These are phyloP conservation scores for Synchytrium microbalum DNA, from an alignment of 371 early-diverging fungal species.

Conservation along the genomic window DNA sequence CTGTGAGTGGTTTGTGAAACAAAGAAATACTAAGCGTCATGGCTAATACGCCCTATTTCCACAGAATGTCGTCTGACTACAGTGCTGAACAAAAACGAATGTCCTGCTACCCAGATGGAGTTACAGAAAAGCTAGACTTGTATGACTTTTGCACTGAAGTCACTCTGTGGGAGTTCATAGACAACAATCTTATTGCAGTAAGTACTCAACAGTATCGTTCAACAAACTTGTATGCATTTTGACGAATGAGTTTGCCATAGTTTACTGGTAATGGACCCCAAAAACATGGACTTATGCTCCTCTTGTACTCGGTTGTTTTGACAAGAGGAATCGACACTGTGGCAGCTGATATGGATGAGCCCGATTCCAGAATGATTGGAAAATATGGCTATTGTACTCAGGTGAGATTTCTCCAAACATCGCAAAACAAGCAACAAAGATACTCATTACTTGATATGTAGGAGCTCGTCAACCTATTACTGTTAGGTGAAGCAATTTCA, in stretches of 20 bases:
- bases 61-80: slow-evolving; percentile 18
- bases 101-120: slow-evolving; percentile 14
- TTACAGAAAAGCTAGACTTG: slow-evolving; percentile 27
- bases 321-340: slow-evolving; percentile 26
- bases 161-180: slow-evolving; percentile 10
- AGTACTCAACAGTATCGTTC: not conserved
- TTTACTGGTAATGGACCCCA: slow-evolving; percentile 22
- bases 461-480: slow-evolving; percentile 38
- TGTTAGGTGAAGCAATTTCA: slow-evolving; percentile 35
- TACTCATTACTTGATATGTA: not conserved
- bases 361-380: slow-evolving; percentile 28
- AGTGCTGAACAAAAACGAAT: slow-evolving; percentile 6
- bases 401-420: slow-evolving; percentile 8
- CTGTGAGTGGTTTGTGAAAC: slow-evolving; percentile 10
- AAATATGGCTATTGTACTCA: slow-evolving; percentile 42
- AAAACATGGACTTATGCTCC: slow-evolving; percentile 29
- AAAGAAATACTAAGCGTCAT: too few species aligned
- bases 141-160: slow-evolving; percentile 16
- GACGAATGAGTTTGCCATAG: too few species aligned
- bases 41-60: slow-evolving; percentile 5
- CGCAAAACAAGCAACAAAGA: not conserved
- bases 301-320: slow-evolving; percentile 35
- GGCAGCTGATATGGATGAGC: slow-evolving; percentile 35
- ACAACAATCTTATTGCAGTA: slow-evolving; percentile 15
- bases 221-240: not conserved